Conservation (phyloP, 2,329 filamentous ascomycete species). For the Scedosporium aurantiacum region DNA sequence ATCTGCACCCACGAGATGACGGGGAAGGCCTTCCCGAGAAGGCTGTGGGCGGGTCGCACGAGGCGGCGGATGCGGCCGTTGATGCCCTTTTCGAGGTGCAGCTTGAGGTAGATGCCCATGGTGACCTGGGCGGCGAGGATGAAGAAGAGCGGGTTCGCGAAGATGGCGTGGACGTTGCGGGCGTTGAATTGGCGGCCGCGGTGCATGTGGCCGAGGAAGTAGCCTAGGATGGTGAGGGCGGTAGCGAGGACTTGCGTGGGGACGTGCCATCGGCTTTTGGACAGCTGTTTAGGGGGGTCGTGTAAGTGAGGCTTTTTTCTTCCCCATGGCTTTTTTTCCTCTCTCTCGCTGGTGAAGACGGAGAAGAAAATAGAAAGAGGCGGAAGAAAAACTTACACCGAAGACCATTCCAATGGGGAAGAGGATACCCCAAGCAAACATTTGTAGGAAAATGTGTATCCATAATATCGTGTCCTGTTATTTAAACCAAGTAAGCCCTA, state of each 20-base stretch:
- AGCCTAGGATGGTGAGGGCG: constrained; percentile 67
- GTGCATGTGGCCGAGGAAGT: constrained; percentile 85
- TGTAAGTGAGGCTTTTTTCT: constrained; percentile 3
- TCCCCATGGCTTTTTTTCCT: too few relatives aligned
- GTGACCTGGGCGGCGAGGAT: constrained; percentile 66
- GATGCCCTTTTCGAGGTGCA: constrained; percentile 79
- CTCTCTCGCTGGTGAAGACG: background rate
- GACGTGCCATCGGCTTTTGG: constrained; percentile 88
- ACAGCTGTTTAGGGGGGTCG: constrained; percentile 46
- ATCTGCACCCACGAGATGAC: constrained; percentile 86
- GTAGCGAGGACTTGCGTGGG: constrained; percentile 71
- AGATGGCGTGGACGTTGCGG: constrained; percentile 67
- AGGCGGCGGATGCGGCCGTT: constrained; percentile 65
- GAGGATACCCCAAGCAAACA: constrained; percentile 77
- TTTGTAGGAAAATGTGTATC: constrained; percentile 86
- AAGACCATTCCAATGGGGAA: constrained; percentile 94
- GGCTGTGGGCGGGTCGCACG: constrained; percentile 62
- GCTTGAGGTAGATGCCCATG: constrained; percentile 75
- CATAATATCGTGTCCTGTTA: constrained; percentile 71
- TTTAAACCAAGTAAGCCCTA: constrained; percentile 21
- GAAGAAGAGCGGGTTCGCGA: constrained; percentile 71
- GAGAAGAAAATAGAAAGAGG: background rate
- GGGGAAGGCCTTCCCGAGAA: constrained; percentile 81
- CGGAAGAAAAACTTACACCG: constrained; percentile 51
- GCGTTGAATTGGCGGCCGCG: constrained; percentile 74